A percentile compares a stretch with the other conserved stretches of the same genome.
Conservation (phyloP, 176 grass and related monocot genomes). For the Eleusine coracana region DNA sequence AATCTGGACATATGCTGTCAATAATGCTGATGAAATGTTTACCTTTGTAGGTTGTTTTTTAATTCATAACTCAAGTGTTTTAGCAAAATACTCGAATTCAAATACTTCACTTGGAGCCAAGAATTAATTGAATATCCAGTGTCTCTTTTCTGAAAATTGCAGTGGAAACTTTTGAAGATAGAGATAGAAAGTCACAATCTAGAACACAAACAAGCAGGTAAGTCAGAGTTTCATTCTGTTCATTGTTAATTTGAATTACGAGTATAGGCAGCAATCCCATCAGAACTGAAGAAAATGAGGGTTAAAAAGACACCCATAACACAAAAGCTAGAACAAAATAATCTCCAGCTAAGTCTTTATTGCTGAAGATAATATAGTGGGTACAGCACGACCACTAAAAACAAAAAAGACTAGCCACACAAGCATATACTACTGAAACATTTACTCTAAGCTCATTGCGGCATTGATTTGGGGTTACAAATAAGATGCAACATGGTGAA, state of each 20-base stretch:
- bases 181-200: conserved; percentile 3
- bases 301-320: conserved; percentile 55
- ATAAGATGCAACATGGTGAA: conserved; percentile 1
- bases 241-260: conserved; percentile 38
- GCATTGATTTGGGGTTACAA: conserved; percentile 24
- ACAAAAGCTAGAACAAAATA: conserved; percentile 47
- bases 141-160: neutral
- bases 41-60: neutral
- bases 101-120: neutral
- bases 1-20: neutral
- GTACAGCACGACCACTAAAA: neutral
- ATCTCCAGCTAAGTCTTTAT: conserved; percentile 41
- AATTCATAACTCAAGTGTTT: neutral
- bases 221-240: conserved; percentile 41
- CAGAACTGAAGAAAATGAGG: conserved; percentile 41
- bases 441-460: neutral
- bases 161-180: neutral
- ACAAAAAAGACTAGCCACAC: neutral
- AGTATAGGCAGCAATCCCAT: conserved; percentile 35
- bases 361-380: conserved; percentile 27
- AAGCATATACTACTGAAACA: conserved; percentile 22
- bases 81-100: neutral
- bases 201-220: neutral
- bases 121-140: neutral
- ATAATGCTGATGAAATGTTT: neutral